These are phyloP conservation scores for Paulownia fortunei DNA, from an alignment of 257 asterid genomes.

Conservation along the genomic window DNA sequence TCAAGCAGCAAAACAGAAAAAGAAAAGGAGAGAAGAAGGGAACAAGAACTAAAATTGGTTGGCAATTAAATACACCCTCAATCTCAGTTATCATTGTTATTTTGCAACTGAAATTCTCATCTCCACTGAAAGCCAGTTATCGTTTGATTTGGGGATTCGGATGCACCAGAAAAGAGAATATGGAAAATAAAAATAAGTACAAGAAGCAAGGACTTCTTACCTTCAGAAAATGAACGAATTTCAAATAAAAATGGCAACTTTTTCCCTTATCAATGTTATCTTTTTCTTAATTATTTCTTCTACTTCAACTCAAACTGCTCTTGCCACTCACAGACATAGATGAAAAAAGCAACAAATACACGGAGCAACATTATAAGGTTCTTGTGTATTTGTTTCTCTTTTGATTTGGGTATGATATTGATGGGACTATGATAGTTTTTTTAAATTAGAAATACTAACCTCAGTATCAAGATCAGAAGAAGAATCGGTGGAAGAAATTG, in stretches of 20 bases:
- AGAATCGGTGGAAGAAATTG: slow-evolving; percentile 54
- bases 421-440: not conserved
- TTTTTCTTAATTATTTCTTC: too few relatives aligned
- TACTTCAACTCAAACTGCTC: too few relatives aligned
- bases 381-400: too few relatives aligned
- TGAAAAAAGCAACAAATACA: not conserved
- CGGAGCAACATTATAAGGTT: not conserved
- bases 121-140: not conserved
- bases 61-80: not conserved
- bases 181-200: too few relatives aligned
- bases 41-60: slow-evolving; percentile 14
- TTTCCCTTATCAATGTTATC: not conserved
- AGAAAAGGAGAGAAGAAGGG: not conserved
- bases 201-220: too few relatives aligned
- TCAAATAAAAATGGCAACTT: not conserved
- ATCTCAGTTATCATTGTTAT: not conserved
- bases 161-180: too few relatives aligned
- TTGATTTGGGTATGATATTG: not conserved
- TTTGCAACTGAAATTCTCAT: too few relatives aligned
- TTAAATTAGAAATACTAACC: too few relatives aligned
- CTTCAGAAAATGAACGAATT: not conserved
- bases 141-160: not conserved
- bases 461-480: slow-evolving; percentile 83
- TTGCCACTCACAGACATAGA: too few relatives aligned
- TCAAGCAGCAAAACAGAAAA: slow-evolving; percentile 28